These are phyloP conservation scores for Penicillium sp. DNA, from an alignment of 2,329 filamentous ascomycete genomes.

Conservation along the genomic window DNA sequence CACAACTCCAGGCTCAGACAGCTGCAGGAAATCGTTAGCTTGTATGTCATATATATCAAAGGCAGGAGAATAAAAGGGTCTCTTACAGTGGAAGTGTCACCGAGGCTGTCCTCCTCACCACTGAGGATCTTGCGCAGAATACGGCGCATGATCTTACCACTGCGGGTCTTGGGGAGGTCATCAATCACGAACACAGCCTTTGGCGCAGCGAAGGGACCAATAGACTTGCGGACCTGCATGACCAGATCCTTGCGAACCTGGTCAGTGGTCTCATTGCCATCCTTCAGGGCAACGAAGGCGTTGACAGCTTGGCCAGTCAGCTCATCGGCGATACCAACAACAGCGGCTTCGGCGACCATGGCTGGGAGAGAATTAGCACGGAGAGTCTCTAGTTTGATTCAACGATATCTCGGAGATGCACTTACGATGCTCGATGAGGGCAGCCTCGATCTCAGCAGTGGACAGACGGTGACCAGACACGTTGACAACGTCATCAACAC, in stretches of 20 bases:
- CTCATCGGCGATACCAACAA: conserved; percentile 91
- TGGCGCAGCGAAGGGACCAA: conserved; percentile 94
- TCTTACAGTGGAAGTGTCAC: conserved; percentile 87
- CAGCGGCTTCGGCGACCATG: conserved; percentile 84
- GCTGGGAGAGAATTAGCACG: conserved; percentile 32
- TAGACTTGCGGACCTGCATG: conserved; percentile 93
- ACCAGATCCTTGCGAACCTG: conserved; percentile 90
- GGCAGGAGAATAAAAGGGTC: neutral
- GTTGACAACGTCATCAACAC: conserved; percentile 98
- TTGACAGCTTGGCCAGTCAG: conserved; percentile 97
- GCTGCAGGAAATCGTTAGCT: conserved; percentile 51
- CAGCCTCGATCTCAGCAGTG: conserved; percentile 96
- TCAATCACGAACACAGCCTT: conserved; percentile 91
- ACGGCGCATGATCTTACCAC: conserved; percentile 98
- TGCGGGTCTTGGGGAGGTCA: conserved; percentile 94
- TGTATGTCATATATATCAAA: neutral
- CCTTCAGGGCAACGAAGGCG: conserved; percentile 92
- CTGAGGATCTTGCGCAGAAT: conserved; percentile 97
- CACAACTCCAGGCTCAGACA: conserved; percentile 88
- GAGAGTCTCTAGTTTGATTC: neutral
- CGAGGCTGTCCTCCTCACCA: conserved; percentile 94
- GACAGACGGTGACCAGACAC: conserved; percentile 95
- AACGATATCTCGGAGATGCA: conserved; percentile 5
- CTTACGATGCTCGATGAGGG: conserved; percentile 83
- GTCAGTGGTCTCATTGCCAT: conserved; percentile 74